Percentiles rank a stretch among this genome's conserved stretches.
Evolutionary conservation across 805 yeast genomes (phyloP).

Genomic region (Yamadazyma scolyti): DNA sequence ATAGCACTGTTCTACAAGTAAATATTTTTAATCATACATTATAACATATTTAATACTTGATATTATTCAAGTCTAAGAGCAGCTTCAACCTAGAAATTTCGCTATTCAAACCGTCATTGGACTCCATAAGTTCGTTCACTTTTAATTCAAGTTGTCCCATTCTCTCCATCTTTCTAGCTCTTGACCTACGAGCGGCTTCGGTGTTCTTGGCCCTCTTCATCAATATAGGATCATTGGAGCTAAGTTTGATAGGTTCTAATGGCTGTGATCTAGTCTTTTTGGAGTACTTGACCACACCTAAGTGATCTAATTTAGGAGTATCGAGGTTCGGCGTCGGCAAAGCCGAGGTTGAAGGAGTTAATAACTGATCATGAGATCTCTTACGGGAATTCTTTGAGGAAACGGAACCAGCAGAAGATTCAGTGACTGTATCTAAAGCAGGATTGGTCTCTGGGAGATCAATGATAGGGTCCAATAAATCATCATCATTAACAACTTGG

Average conservation of each 20-base stretch:
- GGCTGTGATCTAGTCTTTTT: conserved; percentile 75
- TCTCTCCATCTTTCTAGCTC: conserved; percentile 89
- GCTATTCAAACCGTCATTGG: conserved; percentile 55
- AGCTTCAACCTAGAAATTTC: conserved; percentile 63
- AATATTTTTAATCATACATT: not conserved
- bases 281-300: conserved; percentile 73
- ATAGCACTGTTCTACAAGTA: no score
- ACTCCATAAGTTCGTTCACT: conserved; percentile 60
- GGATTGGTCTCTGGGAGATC: conserved; percentile 9
- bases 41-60: conserved; percentile 9
- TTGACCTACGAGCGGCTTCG: conserved; percentile 94
- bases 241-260: conserved; percentile 60
- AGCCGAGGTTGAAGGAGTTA: conserved; percentile 27
- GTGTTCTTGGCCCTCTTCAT: conserved; percentile 93
- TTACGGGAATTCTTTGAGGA: conserved; percentile 4
- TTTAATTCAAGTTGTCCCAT: conserved; percentile 77
- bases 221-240: conserved; percentile 63
- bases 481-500: conserved; percentile 15
- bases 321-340: conserved; percentile 32
- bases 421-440: conserved; percentile 7
- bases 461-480: conserved; percentile 14
- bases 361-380: conserved; percentile 17
- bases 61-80: conserved; percentile 33
- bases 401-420: conserved; percentile 3
- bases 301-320: conserved; percentile 51